Percentiles rank a stretch among this genome's conserved stretches.
Evolutionary conservation across 2,329 filamentous ascomycete species (phyloP).

Genomic region (Clonostachys byssicola): DNA sequence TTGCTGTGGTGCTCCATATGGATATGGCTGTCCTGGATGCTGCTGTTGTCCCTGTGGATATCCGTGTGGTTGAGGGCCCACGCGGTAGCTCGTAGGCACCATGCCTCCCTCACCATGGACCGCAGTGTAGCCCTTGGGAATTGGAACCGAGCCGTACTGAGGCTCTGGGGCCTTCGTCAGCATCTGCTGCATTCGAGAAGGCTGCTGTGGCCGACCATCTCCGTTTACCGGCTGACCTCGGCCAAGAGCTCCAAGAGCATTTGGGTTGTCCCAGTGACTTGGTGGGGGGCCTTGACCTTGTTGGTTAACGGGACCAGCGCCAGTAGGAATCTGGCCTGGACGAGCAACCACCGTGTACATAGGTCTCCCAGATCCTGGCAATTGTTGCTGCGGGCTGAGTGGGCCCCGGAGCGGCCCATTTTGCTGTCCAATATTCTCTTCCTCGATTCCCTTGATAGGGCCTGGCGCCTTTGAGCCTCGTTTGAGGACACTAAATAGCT

Average conservation of each 20-base stretch:
- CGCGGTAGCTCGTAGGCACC: constrained; percentile 19
- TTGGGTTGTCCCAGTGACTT: neutral
- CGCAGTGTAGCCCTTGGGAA: constrained; percentile 26
- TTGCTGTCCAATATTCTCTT: no score
- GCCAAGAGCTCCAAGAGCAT: neutral
- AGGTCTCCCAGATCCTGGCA: constrained; percentile 1
- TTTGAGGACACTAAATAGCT: constrained; percentile 23
- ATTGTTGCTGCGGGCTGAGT: neutral
- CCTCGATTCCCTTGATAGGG: no score
- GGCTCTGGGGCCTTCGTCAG: constrained; percentile 14
- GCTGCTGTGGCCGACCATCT: constrained; percentile 1
- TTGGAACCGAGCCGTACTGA: constrained; percentile 28
- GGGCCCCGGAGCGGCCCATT: neutral
- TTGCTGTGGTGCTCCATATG: constrained; percentile 4
- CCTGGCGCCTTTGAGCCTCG: constrained; percentile 17
- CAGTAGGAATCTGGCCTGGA: no score
- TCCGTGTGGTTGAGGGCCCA: constrained; percentile 10
- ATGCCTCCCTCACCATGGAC: constrained; percentile 28
- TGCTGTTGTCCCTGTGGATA: constrained; percentile 6
- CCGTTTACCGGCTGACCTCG: neutral
- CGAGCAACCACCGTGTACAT: neutral
- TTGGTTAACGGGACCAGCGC: no score
- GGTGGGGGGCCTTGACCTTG: neutral
- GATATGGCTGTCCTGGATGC: constrained; percentile 2
- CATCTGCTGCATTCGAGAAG: constrained; percentile 4